Evolutionary conservation across 1,139 yeast genomes (phyloP), one percentile per base, ranked within the genome.

Genomic region (Fermentozyma sake): DNA sequence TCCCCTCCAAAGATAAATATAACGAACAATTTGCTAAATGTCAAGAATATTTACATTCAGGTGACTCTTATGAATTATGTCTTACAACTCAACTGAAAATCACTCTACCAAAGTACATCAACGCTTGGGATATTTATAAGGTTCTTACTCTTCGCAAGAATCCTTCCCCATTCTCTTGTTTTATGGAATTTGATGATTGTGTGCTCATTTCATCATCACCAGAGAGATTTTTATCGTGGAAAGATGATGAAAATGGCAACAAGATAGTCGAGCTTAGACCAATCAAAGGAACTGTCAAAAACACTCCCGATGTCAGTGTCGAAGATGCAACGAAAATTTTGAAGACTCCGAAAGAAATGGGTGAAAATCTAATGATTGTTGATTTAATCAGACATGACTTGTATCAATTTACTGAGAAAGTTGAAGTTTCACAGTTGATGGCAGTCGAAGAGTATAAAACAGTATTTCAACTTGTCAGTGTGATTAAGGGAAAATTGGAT

Each of bases 301-400:
- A 86, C 41, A 60, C 73, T 0, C 60, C 68, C 0, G 67, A 58
- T 0, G 63, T 76, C 48, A 60, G 67, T n/a, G 42, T 61, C 7
- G 79, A 65, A 18, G 59, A 60, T 22, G 98, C 96, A 1, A 65
- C 76, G 5, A 51, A 56, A 18, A 72, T 85, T 11, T 60, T 93
- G 24, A 73, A 79, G 35, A 81, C 95, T 1, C 94, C 95, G 1
- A 93, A 93, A 52, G 98, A 93, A 53, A 75, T 82, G 53, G 98
- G 96, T 1, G 99, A 93, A 50, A 91, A 93, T 43, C 61, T 93
- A 31, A 93, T 93, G 98, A 93, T 93, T 60, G 95, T 91, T 7
- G 99, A 93, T 52, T 60, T 93, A 33, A 93, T 93, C 28, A 72
- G 99, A 34, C 96, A 93, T 53, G 98, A 93, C 50, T 65, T 93